Evolutionary conservation across 2,329 filamentous ascomycete genomes (phyloP).

Genomic region (Chaetomiaceae sp.): DNA sequence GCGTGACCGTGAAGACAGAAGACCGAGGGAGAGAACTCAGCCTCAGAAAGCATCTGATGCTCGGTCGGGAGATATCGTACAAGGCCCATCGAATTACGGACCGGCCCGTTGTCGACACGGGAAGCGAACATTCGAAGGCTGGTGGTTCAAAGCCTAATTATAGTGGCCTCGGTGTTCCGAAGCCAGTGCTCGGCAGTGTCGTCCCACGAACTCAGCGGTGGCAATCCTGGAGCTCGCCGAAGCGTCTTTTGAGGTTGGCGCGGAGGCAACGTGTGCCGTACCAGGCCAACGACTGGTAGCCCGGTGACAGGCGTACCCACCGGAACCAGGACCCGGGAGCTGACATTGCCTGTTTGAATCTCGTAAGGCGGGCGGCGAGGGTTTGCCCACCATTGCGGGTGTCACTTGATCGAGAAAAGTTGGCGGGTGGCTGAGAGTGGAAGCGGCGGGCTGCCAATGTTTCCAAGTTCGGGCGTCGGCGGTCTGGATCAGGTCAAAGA

Average conservation of each 20-base stretch:
- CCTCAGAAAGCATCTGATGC: no score
- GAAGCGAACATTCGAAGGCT: not conserved
- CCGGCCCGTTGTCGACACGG: not conserved
- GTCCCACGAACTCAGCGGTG: not conserved
- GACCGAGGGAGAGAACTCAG: not conserved
- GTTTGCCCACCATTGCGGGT: slow-evolving; percentile 1
- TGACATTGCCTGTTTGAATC: slow-evolving; percentile 20
- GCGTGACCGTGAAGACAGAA: not conserved
- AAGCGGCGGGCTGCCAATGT: not conserved
- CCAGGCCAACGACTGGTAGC: not conserved
- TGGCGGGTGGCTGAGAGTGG: not conserved
- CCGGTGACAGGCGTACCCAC: slow-evolving; percentile 1
- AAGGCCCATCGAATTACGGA: not conserved
- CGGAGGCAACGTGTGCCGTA: not conserved
- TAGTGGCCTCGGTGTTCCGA: slow-evolving; percentile 5
- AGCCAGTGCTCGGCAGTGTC: not conserved
- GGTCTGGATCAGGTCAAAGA: not conserved
- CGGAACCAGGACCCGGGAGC: not conserved
- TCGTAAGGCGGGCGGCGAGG: not conserved
- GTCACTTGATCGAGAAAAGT: slow-evolving; percentile 25
- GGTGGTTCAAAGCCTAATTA: not conserved
- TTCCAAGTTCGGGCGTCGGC: no score
- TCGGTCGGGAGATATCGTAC: no score
- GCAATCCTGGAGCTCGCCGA: not conserved
- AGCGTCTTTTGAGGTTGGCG: not conserved